Percentiles rank a stretch among this genome's conserved stretches.
These are phyloP conservation scores for Apiospora rasikravindrae DNA, from an alignment of 2,329 filamentous ascomycete species.

Conservation along the genomic window DNA sequence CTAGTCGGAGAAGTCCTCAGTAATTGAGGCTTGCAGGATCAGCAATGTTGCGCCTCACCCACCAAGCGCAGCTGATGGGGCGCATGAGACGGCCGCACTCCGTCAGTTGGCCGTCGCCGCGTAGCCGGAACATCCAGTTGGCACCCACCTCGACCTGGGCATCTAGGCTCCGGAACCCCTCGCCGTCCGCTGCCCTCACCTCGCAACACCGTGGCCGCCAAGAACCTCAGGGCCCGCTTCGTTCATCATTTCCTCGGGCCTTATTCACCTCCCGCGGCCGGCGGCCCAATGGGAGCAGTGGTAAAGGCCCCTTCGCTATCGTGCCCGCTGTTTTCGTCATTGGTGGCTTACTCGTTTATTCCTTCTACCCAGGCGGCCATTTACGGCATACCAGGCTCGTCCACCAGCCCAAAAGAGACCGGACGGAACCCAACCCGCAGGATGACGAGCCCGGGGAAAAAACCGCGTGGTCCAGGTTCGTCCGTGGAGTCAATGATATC, in stretches of 20 bases:
- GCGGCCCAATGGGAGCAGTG: conserved; percentile 28
- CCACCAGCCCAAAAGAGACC: conserved; percentile 25
- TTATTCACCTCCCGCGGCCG: conserved; percentile 34
- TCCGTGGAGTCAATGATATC: conserved; percentile 56
- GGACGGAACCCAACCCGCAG: not conserved
- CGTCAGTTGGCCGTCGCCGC: conserved; percentile 10
- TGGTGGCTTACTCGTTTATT: conserved; percentile 44
- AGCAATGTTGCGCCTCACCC: conserved; percentile 16
- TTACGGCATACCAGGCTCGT: conserved; percentile 32
- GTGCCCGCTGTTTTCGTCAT: conserved; percentile 39
- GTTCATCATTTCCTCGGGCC: conserved; percentile 24
- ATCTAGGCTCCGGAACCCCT: conserved; percentile 14
- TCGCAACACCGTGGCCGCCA: not conserved
- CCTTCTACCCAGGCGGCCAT: conserved; percentile 46
- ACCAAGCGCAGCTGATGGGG: conserved; percentile 11
- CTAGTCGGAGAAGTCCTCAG: not conserved
- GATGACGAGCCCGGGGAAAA: conserved; percentile 21
- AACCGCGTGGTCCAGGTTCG: conserved; percentile 55
- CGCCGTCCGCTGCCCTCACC: conserved; percentile 15
- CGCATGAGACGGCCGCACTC: conserved; percentile 4
- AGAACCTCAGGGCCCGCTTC: not conserved
- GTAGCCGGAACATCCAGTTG: conserved; percentile 12
- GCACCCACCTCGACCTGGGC: conserved; percentile 24
- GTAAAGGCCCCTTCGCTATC: conserved; percentile 36
- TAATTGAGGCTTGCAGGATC: not conserved